Base-by-base conservation (phyloP, 2,329 filamentous ascomycete genomes). In the Macrophomina tecta region DNA sequence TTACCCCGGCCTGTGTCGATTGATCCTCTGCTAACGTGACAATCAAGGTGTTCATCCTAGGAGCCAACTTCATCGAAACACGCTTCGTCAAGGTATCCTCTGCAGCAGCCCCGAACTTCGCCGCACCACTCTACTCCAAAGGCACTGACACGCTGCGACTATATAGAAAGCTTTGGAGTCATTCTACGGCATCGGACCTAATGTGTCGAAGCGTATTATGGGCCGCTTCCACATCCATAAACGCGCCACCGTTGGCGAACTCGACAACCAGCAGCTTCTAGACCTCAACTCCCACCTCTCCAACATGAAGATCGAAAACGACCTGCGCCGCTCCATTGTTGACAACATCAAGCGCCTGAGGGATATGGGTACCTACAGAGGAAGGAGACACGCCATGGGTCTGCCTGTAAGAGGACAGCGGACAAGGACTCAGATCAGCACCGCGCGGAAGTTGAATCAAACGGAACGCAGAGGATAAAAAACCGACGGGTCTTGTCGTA, bases 251-350 rank as follows among this genome's bases (percentile, higher is more conserved):
- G 84, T 98, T 72, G 91, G 91, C 77, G 85, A 88, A 7, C 82
- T 99, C 23, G 85, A 88, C 52, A 88, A 90, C 68, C 89, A 91
- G 77, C 94, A 93, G 68, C 83, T 97, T 72, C 90, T 92, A 63
- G 90, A 91, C 64, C 84, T 99, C 68, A 95, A 91, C 28, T 91
- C 91, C 61, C 92, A 97, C 75, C 84, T 99, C 48, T 92, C 93
- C 16, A 90, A 89, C 65, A 94, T 99, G 92, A 97, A 91, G 68
- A 92, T 98, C 73, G 95, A 97, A 79, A 97, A 91, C 78, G 94
- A 98, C 74, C 85, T 96, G 70, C 85, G 89, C 74, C 87, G 91
- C 76, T 82, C 92, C 68, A 81, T 97, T 45, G 86, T 90, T 73
- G 92, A 97, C 60, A 95, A 98, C 75, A 97, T 99, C 72, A 85